phyloP scores from a whole-genome alignment of 192 early-diverging fungal species.

The Coemansia biformis region DNA sequence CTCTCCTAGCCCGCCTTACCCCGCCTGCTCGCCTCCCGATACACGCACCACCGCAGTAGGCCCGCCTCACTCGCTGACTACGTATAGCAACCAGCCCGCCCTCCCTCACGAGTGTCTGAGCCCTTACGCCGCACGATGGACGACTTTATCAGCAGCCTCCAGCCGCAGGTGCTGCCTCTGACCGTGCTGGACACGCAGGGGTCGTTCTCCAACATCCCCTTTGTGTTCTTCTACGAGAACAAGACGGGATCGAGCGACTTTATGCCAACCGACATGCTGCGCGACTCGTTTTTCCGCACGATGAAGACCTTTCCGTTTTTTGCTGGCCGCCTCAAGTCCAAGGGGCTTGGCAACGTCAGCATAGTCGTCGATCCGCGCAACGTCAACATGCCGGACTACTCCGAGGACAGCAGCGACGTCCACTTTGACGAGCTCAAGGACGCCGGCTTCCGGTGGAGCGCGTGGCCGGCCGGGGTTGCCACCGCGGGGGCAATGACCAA shows the following conservation, averaged over 20 bases:
- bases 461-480: conserved; percentile 37
- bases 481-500: conserved; percentile 31
- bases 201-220: conserved; percentile 46
- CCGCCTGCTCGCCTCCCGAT: too few relatives aligned
- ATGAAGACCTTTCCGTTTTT: conserved; percentile 25
- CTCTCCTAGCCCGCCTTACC: too few relatives aligned
- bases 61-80: too few relatives aligned
- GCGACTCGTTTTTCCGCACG: conserved; percentile 26
- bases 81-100: neutral
- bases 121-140: conserved; percentile 1
- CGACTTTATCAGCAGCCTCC: conserved; percentile 12
- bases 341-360: conserved; percentile 22
- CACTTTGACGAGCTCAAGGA: conserved; percentile 23
- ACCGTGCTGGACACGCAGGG: conserved; percentile 33
- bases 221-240: conserved; percentile 46
- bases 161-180: conserved; percentile 28
- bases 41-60: too few relatives aligned
- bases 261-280: conserved; percentile 20
- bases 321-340: conserved; percentile 14
- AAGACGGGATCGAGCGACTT: conserved; percentile 8
- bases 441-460: conserved; percentile 20
- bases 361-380: conserved; percentile 27
- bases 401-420: conserved; percentile 18
- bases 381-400: conserved; percentile 38
- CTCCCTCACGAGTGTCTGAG: too few relatives aligned